Conservation (phyloP, 1,284 basidiomycete genomes). For the Cutaneotrichosporon sp. region DNA sequence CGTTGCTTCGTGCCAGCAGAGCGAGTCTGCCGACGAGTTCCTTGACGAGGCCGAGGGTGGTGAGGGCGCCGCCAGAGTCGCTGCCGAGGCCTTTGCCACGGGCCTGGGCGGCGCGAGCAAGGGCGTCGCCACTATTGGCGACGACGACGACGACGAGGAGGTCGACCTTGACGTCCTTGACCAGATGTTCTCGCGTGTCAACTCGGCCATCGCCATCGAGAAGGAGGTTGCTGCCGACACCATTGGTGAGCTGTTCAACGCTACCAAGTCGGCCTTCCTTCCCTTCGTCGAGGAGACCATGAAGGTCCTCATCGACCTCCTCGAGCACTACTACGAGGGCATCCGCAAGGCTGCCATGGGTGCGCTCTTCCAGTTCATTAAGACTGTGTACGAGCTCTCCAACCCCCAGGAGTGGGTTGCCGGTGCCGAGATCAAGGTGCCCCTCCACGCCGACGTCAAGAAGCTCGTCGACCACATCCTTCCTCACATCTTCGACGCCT, state of each 20-base stretch:
- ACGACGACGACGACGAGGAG: slow-evolving; percentile 67
- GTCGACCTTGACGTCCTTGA: slow-evolving; percentile 79
- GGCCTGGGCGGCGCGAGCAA: slow-evolving; percentile 61
- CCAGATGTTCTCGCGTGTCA: slow-evolving; percentile 64
- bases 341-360: slow-evolving; percentile 93
- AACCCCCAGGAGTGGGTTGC: slow-evolving; percentile 78
- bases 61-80: slow-evolving; percentile 35
- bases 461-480: slow-evolving; percentile 78
- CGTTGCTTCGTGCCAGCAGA: slow-evolving; percentile 78
- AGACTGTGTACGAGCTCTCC: slow-evolving; percentile 88
- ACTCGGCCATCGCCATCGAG: slow-evolving; percentile 95
- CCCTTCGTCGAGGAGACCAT: slow-evolving; percentile 72
- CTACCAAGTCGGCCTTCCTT: slow-evolving; percentile 81
- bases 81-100: slow-evolving; percentile 61
- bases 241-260: slow-evolving; percentile 83
- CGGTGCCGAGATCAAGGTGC: slow-evolving; percentile 61
- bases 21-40: slow-evolving; percentile 63
- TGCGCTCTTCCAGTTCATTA: slow-evolving; percentile 83
- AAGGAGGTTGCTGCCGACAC: slow-evolving; percentile 99
- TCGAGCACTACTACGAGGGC: slow-evolving; percentile 95
- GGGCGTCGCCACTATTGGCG: slow-evolving; percentile 53
- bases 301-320: slow-evolving; percentile 75
- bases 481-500: slow-evolving; percentile 79
- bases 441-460: slow-evolving; percentile 73
- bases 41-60: slow-evolving; percentile 59